Base-by-base conservation (phyloP, 306 rosid species). In the Cercis canadensis region DNA sequence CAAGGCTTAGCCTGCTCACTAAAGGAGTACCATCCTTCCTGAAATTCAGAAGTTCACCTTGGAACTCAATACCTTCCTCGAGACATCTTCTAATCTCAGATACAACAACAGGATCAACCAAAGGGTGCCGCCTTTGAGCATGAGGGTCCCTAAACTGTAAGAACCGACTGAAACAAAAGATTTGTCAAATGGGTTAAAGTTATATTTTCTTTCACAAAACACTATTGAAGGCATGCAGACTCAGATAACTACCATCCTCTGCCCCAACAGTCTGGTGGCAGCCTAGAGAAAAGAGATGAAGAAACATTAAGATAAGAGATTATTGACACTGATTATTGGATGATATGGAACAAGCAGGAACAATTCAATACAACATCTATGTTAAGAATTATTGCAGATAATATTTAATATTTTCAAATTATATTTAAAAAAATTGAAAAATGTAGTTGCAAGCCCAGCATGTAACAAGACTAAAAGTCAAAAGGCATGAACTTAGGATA, bases 61-160 rank as follows among this genome's bases (percentile, higher is more conserved):
- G 92, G 81, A 95, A 95, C 79, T 88, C 97, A 53, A 78, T 78
- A 60, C 97, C 99, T 72, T 86, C 92, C 74, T 86, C 88, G 5
- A 95, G 87, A 74, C 97, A 87, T 84, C 92, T 91, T 87, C 90
- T 80, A 72, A 95, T 91, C 89, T 95, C 97, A 57, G 99, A 84
- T 40, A 91, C 97, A 52, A 95, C 99, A 74, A 87, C 99, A 4
- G 99, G 99, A 77, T 95, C 97, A 55, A 91, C 96, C 87, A 91
- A 67, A 70, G 99, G 99, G 74, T 95, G 99, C 46, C 99, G 79
- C 75, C 97, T 78, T 74, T 95, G 96, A 56, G 99, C 96, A 76
- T 69, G 92, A 80, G 92, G 97, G 73, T 95, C 99, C 70, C 97
- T 86, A 67, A 80, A 87, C 57, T 95, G 99, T 57, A 95, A 82